phyloP scores from a whole-genome alignment of 1,284 basidiomycete species.

The Marasmius tenuissimus region DNA sequence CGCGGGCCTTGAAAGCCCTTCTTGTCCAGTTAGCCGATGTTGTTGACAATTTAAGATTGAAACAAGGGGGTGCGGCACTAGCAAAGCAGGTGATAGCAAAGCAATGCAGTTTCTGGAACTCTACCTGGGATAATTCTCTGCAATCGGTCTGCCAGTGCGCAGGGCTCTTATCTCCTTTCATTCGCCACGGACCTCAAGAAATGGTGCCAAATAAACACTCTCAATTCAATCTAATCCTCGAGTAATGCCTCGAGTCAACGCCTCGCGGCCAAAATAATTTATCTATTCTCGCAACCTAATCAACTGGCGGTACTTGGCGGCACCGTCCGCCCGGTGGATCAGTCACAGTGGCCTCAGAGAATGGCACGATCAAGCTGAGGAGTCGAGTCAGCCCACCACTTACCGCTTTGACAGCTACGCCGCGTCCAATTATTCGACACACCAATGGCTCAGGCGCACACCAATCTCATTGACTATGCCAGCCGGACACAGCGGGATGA shows the following conservation, averaged over 20 bases:
- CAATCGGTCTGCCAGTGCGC: constrained; percentile 13
- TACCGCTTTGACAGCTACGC: too few species aligned
- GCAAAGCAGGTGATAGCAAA: constrained; percentile 31
- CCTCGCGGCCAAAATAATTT: constrained; percentile 23
- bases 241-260: constrained; percentile 19
- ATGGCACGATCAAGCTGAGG: too few species aligned
- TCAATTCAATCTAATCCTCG: constrained; percentile 13
- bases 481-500: too few species aligned
- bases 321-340: too few species aligned
- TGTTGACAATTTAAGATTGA: constrained; percentile 48
- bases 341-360: too few species aligned
- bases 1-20: constrained; percentile 44
- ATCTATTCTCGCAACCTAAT: constrained; percentile 12
- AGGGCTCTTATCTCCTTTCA: constrained; percentile 35
- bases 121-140: constrained; percentile 29
- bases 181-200: constrained; percentile 16
- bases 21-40: constrained; percentile 44
- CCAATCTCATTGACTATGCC: too few species aligned
- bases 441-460: too few species aligned
- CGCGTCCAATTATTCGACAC: too few species aligned
- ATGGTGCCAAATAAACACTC: constrained; percentile 10
- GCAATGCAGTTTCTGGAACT: constrained; percentile 34
- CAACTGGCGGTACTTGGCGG: too few species aligned
- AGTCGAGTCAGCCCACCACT: too few species aligned
- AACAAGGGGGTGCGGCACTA: constrained; percentile 43